phyloP scores from a whole-genome alignment of 768 basidiomycete species.

The Leucocoprinus birnbaumii region DNA sequence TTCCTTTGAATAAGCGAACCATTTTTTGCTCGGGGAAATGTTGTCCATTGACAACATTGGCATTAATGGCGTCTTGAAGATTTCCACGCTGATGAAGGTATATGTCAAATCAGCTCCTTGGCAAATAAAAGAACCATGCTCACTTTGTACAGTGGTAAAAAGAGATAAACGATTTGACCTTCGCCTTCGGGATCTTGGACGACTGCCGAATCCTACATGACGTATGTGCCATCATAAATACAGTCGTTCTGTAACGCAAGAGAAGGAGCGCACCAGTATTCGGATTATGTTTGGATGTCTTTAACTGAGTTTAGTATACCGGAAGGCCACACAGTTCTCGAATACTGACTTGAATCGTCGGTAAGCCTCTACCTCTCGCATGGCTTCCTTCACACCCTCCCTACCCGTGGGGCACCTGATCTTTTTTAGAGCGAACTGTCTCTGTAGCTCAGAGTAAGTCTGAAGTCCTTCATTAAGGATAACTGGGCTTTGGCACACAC shows the following conservation, averaged over 20 bases:
- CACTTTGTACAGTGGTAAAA: conserved; percentile 91
- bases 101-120: not conserved
- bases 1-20: conserved; percentile 87
- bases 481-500: conserved; percentile 39
- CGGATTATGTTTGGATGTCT: conserved; percentile 98
- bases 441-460: conserved; percentile 32
- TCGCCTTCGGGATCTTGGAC: conserved; percentile 93
- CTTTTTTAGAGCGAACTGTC: conserved; percentile 96
- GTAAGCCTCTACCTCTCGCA: conserved; percentile 92
- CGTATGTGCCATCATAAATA: not conserved
- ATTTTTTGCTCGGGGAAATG: conserved; percentile 88
- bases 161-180: conserved; percentile 94
- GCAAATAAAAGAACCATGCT: conserved; percentile 7
- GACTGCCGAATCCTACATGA: conserved; percentile 82
- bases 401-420: conserved; percentile 88
- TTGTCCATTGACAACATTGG: conserved; percentile 76
- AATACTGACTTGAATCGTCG: conserved; percentile 80
- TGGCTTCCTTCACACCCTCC: conserved; percentile 85
- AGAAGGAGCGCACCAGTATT: conserved; percentile 57
- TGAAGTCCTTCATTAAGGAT: not conserved
- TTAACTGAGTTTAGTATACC: conserved; percentile 4
- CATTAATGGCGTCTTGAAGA: conserved; percentile 91
- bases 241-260: not conserved
- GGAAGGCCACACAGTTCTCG: not conserved
- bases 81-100: conserved; percentile 67